Evolutionary conservation across 1,284 basidiomycete species (phyloP).

Genomic region (Irpex sp.): DNA sequence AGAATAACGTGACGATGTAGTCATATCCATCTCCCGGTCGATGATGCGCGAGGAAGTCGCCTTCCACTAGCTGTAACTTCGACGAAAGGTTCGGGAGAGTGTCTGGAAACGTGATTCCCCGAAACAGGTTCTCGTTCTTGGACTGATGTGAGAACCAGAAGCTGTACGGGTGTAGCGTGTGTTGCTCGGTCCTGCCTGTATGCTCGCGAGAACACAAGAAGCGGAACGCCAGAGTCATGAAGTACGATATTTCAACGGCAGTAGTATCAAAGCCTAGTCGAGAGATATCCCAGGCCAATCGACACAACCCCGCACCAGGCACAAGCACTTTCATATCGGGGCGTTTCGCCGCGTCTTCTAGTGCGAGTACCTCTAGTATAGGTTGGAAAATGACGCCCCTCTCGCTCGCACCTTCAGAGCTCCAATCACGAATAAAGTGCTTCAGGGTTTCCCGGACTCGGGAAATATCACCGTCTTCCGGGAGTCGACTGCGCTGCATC

Average conservation of each 20-base stretch:
- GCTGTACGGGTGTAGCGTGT: constrained; percentile 53
- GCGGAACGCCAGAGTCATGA: constrained; percentile 58
- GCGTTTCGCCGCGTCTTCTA: constrained; percentile 25
- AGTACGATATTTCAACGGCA: constrained; percentile 59
- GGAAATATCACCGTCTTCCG: constrained; percentile 35
- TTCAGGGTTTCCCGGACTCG: constrained; percentile 55
- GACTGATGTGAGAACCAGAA: constrained; percentile 70
- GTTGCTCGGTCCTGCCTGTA: constrained; percentile 40
- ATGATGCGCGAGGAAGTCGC: constrained; percentile 48
- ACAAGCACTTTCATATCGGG: constrained; percentile 44
- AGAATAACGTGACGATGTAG: constrained; percentile 62
- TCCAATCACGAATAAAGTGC: constrained; percentile 70
- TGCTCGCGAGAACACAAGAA: constrained; percentile 47
- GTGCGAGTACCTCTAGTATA: constrained; percentile 44
- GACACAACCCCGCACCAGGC: constrained; percentile 59
- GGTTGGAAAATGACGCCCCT: constrained; percentile 50
- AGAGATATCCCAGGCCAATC: constrained; percentile 65
- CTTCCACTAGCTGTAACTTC: constrained; percentile 40
- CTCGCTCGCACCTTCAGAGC: constrained; percentile 47
- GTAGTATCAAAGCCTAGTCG: constrained; percentile 52
- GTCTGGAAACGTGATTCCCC: constrained; percentile 54
- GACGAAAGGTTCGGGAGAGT: constrained; percentile 43
- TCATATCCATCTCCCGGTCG: constrained; percentile 40
- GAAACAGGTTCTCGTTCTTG: constrained; percentile 45
- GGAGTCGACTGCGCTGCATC: constrained; percentile 1